A percentile compares a stretch with the other conserved stretches of the same genome.
These are phyloP conservation scores for Colletotrichum siamense DNA, from an alignment of 2,329 filamentous ascomycete genomes.

Conservation along the genomic window DNA sequence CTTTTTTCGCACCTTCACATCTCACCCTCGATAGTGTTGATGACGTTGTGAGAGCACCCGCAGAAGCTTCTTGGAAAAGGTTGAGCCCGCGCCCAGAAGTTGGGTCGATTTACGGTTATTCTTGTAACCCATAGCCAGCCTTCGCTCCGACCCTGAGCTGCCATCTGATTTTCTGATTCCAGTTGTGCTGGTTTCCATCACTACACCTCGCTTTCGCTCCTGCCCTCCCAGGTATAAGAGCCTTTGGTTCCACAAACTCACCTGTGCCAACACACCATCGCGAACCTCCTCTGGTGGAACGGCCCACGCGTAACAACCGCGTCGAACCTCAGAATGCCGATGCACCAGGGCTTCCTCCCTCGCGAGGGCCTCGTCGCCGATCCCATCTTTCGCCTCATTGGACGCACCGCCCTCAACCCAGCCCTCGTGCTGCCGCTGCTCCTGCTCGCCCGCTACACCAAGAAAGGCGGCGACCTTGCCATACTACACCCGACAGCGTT, in stretches of 20 bases:
- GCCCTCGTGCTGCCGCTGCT: constrained; percentile 67
- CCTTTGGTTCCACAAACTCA: neutral
- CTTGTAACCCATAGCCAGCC: neutral
- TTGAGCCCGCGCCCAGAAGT: neutral
- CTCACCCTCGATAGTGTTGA: neutral
- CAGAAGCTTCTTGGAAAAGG: neutral
- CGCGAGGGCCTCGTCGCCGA: constrained; percentile 67
- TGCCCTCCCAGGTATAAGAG: neutral
- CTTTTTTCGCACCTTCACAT: neutral
- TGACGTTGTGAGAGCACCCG: neutral
- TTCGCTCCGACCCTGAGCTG: neutral
- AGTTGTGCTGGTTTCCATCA: neutral
- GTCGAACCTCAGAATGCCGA: constrained; percentile 7
- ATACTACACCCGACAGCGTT: constrained; percentile 57
- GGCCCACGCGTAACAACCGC: neutral
- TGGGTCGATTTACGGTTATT: neutral
- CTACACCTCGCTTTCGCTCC: neutral
- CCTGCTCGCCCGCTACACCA: constrained; percentile 68
- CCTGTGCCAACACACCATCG: neutral
- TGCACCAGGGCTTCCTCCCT: constrained; percentile 58
- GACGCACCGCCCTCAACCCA: constrained; percentile 69
- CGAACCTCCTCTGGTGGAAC: neutral
- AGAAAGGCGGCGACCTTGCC: constrained; percentile 60
- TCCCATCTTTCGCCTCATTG: constrained; percentile 61
- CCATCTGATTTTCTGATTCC: neutral